Base-by-base conservation (phyloP, 1,284 basidiomycete genomes). In the Gymnopus androsaceus region DNA sequence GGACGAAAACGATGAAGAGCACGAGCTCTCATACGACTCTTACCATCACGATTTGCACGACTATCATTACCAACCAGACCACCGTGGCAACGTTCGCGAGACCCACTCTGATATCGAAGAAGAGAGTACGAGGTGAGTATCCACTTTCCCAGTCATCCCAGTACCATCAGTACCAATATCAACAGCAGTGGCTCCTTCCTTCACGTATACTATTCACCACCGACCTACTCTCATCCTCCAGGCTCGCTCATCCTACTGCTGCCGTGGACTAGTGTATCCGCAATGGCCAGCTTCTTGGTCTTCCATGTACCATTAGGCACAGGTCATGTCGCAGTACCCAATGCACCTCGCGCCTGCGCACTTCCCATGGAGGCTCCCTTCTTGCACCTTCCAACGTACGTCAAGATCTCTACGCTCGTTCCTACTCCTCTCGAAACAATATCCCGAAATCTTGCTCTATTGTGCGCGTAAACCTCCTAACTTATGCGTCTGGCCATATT, bases 1-100 rank as follows among this genome's bases (percentile, higher is more conserved):
- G 67, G 83, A 88, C 62, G 87, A 89, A 67, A 82, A 85, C 63
- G 82, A 83, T 60, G 81, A 78, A 63, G 80, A 78, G 65, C 71
- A 74, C 55, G 74, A 75, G 49, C 65, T 69, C 46, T 72, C 73
- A 3, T 66, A 65, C 54, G 58, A 58, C 14, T 66, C 70, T 31
- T 62, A 65, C 21, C 62, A 66, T 49, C 69, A 69, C 23, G 69
- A 70, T 57, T 65, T 70, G 50, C 64, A 66, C 19, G 65, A 69
- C 56, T 57, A 69, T 40, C 59, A 64, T 19, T 58, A 54, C 37
- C 52, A 51, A 28, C 28, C 47, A 8, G 51, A 53, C 17, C 23
- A 23, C 19, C 33, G 25, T n/a, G n/a, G 33, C 11, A 12, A 12
- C 19, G 30, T 17, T n/a, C 45, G 45, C 45, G 53, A 47, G 33